Evolutionary conservation across 1,284 basidiomycete species (phyloP), one percentile per base, ranked within the genome.

Genomic region (Ustilago shanxiensis): DNA sequence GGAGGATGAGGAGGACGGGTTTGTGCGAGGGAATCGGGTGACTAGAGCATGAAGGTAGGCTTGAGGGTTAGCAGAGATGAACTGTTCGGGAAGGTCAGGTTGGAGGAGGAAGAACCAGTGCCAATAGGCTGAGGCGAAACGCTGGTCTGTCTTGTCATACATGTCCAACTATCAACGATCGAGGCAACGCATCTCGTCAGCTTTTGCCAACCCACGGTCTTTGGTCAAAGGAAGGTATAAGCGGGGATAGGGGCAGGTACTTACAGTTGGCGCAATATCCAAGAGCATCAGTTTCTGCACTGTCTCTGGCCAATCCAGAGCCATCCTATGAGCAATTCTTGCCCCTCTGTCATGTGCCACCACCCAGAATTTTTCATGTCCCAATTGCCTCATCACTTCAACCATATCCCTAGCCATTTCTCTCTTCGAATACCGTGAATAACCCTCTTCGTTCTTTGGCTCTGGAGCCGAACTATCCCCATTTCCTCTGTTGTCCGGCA

Each of bases 71-170:
- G 84, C 80, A 13, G 83, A 75, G 79, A 87, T 86, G 77, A 87
- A 87, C 82, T 76, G 51, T 63, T 87, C 87, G 0, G 86, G 82
- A 3, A 83, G 69, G 7, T 72, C 50, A 3, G 83, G 79, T 62
- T 87, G 86, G 45, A 85, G 83, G 28, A 86, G 79, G 84, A 87
- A 87, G 80, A 87, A 88, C 87, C 87, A 88, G 77, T 87, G 79
- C 74, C 74, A 80, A 61, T 71, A 75, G 16, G 29, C 18, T 62
- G 73, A 80, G 28, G 85, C 86, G 71, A 87, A 87, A 5, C 33
- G 55, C 57, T 75, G 71, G 62, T 86, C 72, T 1, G 86, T 86
- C 28, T 77, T 59, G 29, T 84, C 80, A 63, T 87, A 87, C 84
- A 87, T 87, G 58, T 80, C 84, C 13, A 87, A 39, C 70, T 71